Percentiles rank a stretch among this genome's conserved stretches.
Conservation (phyloP, 1,139 yeast genomes). For the Debaryomycetaceae sp. region DNA sequence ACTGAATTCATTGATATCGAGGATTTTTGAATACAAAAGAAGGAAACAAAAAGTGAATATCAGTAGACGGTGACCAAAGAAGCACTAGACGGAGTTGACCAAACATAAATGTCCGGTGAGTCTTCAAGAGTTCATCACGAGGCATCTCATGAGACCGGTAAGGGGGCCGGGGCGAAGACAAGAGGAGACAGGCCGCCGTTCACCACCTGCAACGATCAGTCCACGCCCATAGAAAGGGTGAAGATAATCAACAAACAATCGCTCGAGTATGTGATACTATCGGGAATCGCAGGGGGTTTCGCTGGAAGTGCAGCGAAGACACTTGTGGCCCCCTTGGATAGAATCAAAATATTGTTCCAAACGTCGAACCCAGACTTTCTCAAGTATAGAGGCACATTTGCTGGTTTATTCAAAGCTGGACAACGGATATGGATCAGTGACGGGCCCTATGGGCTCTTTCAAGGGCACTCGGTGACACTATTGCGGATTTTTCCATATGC, state of each 20-base stretch:
- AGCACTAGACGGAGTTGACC: too few species aligned
- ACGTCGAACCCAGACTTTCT: conserved; percentile 88
- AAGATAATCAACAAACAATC: conserved; percentile 55
- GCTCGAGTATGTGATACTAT: conserved; percentile 70
- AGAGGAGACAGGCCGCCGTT: conserved; percentile 1
- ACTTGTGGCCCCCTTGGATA: conserved; percentile 88
- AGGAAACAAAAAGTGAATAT: too few species aligned
- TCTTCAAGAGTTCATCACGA: not conserved
- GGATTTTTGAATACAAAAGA: too few species aligned
- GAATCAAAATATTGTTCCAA: conserved; percentile 92
- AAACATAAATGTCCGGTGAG: not conserved
- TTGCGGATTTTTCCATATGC: conserved; percentile 94
- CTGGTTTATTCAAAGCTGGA: conserved; percentile 75
- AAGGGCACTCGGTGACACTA: conserved; percentile 93
- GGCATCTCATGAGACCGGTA: not conserved
- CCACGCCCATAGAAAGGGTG: conserved; percentile 19
- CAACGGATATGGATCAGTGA: conserved; percentile 60
- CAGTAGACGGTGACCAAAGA: too few species aligned
- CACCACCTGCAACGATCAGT: conserved; percentile 21
- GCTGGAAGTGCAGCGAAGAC: conserved; percentile 97
- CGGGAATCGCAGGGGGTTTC: conserved; percentile 92
- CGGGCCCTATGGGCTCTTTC: conserved; percentile 82
- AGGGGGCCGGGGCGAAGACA: not conserved
- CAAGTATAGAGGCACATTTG: conserved; percentile 74
- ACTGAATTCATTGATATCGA: too few species aligned